phyloP scores from a whole-genome alignment of 1,284 basidiomycete genomes.

The Polyporus tsugae region DNA sequence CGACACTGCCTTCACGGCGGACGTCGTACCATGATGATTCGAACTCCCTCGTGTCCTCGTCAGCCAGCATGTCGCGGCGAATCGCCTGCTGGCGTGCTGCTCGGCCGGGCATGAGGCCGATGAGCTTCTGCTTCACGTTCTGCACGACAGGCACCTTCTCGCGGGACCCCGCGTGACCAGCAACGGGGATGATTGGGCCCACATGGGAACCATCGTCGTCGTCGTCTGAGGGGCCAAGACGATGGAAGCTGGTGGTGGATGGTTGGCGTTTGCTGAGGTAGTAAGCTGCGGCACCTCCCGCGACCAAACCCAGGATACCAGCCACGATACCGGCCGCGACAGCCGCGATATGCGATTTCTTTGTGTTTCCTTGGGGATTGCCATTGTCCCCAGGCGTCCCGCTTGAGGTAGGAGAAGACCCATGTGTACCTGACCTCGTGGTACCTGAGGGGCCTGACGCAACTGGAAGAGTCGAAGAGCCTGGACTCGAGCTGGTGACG shows the following conservation, averaged over 20 bases:
- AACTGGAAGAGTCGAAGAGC: conserved; percentile 50
- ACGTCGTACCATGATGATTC: conserved; percentile 35
- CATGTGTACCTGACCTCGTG: conserved; percentile 22
- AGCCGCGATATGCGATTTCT: conserved; percentile 45
- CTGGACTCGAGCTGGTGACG: conserved; percentile 38
- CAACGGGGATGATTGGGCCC: conserved; percentile 41
- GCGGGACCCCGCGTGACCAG: conserved; percentile 28
- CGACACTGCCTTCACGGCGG: conserved; percentile 39
- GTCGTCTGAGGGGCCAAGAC: conserved; percentile 48
- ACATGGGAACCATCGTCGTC: conserved; percentile 46
- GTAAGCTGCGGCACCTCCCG: conserved; percentile 51
- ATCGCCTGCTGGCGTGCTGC: conserved; percentile 32
- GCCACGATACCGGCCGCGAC: conserved; percentile 67
- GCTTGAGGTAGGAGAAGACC: conserved; percentile 30
- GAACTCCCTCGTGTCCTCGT: conserved; percentile 72
- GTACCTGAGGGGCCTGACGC: conserved; percentile 31
- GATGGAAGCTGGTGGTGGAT: conserved; percentile 51
- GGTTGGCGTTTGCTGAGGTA: conserved; percentile 48
- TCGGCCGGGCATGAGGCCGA: conserved; percentile 38
- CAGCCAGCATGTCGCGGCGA: conserved; percentile 77
- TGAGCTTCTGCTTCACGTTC: conserved; percentile 37
- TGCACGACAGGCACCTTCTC: conserved; percentile 39
- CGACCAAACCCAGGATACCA: conserved; percentile 60
- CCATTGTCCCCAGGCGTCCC: conserved; percentile 27
- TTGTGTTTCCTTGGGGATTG: conserved; percentile 28